Base-by-base conservation (phyloP, 2,329 filamentous ascomycete genomes). In the Trichocomaceae sp. region DNA sequence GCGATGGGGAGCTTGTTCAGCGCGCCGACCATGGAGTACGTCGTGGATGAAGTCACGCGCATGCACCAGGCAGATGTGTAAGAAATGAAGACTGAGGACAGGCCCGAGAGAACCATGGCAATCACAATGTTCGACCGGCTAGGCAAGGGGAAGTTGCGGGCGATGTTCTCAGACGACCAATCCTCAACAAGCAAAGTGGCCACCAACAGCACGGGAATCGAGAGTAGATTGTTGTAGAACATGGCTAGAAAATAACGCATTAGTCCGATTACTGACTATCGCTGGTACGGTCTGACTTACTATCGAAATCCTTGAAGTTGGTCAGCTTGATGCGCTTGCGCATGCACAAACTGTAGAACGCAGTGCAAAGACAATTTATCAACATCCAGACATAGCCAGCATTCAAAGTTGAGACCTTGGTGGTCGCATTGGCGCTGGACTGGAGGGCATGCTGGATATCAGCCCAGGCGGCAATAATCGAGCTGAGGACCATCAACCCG, bases 21-120 rank as follows among this genome's bases (percentile, higher is more conserved):
- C 17, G 92, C 90, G 59, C 93, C 93, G 55, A 97, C 93, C 92
- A 99, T 97, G 29, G 89, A 95, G 79, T 97, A 99, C 2, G 93
- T 99, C 8, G 93, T 99, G 17, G 91, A 96, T 0, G 91, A 95
- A 7, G 93, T 97, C 61, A 96, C 88, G 62, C 93, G 91, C 60
- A 99, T 95, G 70, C 93, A 97, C 93, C 93, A 99, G 37, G 93
- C 93, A 15, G 92, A 96, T 68, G 90, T 95, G 81, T 99, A 99
- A n/a, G 92, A 97, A 73, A 99, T 99, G 76, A 96, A 96, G 67
- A 97, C 91, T 50, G 91, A 88, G 35, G 85, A 91, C 52, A 96
- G 79, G 57, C 93, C 93, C 5, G 93, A 96, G 74, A 97, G 87
- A 66, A 97, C 77, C 88, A 97, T 96, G 67, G 91, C 88, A 57